A percentile compares a stretch with the other conserved stretches of the same genome.
Evolutionary conservation across 83 land plant genomes (phyloP).

Genomic region (Isoetes engelmannii): DNA sequence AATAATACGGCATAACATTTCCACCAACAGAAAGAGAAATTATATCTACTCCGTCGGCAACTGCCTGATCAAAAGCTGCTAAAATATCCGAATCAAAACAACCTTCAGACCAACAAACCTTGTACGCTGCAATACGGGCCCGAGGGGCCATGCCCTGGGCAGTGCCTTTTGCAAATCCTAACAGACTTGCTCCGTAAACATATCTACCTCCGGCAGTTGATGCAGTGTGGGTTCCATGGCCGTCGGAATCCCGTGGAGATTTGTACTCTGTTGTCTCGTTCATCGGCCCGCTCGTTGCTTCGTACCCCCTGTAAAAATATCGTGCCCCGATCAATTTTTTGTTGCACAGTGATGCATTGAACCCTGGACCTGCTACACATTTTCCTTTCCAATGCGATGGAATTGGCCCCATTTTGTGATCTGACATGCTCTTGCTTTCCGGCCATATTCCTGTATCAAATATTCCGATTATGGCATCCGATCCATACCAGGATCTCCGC

Average conservation of each 20-base stretch:
- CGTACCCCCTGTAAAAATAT: conserved; percentile 27
- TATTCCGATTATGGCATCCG: conserved; percentile 27
- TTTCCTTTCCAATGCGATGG: conserved; percentile 29
- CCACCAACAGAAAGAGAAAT: conserved; percentile 37
- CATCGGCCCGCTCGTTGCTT: conserved; percentile 29
- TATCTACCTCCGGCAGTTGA: conserved; percentile 32
- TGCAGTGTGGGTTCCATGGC: conserved; percentile 42
- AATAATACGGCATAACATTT: conserved; percentile 30
- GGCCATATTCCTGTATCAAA: conserved; percentile 38
- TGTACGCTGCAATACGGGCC: conserved; percentile 31
- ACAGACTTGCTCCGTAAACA: conserved; percentile 26
- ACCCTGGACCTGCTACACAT: conserved; percentile 16
- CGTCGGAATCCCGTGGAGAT: conserved; percentile 32
- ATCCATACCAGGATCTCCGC: conserved; percentile 24
- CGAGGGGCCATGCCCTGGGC: conserved; percentile 33
- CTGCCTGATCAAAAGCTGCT: conserved; percentile 36
- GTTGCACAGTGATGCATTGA: conserved; percentile 26
- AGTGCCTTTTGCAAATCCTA: conserved; percentile 31
- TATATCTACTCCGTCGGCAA: conserved; percentile 34
- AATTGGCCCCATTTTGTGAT: conserved; percentile 19
- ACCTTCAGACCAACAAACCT: conserved; percentile 36
- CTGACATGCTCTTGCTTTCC: conserved; percentile 23
- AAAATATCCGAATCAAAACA: conserved; percentile 41
- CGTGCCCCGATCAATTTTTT: conserved; percentile 40
- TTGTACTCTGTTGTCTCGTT: conserved; percentile 23